Evolutionary conservation across 2,329 filamentous ascomycete species (phyloP), one percentile per base, ranked within the genome.

Genomic region (Phoma sp.): DNA sequence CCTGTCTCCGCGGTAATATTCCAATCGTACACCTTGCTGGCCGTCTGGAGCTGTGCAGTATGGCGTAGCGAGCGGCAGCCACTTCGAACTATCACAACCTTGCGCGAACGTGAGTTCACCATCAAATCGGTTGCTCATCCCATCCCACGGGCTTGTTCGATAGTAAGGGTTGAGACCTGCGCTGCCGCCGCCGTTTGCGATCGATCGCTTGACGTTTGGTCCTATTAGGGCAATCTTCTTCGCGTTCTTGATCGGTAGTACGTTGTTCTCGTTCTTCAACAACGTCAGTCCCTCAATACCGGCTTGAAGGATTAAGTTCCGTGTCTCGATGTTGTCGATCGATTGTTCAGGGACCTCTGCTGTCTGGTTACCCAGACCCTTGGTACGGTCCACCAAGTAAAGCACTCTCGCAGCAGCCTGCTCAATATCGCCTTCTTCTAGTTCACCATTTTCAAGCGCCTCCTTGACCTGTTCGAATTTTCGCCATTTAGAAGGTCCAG

Each of bases 141-240:
- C 87, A 39, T 88, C 85, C 45, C 86, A 79, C 0, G 87, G 87
- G 9, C 87, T 79, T 2, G 85, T 87, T 61, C 80, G 86, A 71
- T 89, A 89, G 72, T 89, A 89, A 0, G 87, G 85, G 68, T 88
- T 88, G 43, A 89, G 75, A 59, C 84, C 87, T 17, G 87, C 87
- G 65, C 86, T 89, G 44, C 87, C 87, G 36, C 87, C 87, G 44
- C 87, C 87, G 15, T 84, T 85, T n/a, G 85, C 86, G 60, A 89
- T 88, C 0, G 86, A 84, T 50, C 85, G 78, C 68, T 88, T 87
- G 19, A 85, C 86, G 58, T 89, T 89, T 1, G 86, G 86, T 0
- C 87, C 87, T 46, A 89, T 88, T 55, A 89, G 80, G 3, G 86
- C 87, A 52, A 89, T 81, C 67, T 82, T 88, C 52, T 80, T 81